These are phyloP conservation scores for Nemophila menziesii DNA, from an alignment of 257 asterid genomes.

Conservation along the genomic window DNA sequence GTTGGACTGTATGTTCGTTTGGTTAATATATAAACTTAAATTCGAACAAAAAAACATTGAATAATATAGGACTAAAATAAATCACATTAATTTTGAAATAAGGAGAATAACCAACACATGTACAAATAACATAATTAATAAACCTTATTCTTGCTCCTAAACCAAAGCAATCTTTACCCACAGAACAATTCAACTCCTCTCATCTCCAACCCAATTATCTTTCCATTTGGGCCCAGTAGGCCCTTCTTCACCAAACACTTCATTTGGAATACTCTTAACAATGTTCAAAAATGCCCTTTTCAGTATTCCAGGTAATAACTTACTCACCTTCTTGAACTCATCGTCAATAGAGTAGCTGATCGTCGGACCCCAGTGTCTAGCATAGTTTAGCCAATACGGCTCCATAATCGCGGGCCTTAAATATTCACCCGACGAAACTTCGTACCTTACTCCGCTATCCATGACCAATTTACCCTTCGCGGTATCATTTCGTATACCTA, in stretches of 20 bases:
- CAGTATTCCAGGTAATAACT: constrained; percentile 42
- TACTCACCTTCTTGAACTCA: constrained; percentile 40
- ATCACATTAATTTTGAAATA: too few species aligned
- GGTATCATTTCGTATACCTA: constrained; percentile 59
- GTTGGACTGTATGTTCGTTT: too few species aligned
- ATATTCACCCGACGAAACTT: constrained; percentile 34
- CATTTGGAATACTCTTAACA: constrained; percentile 42
- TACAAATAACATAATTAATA: too few species aligned
- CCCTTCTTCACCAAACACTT: constrained; percentile 74
- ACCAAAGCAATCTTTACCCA: too few species aligned
- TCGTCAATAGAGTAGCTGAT: constrained; percentile 36
- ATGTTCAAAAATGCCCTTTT: constrained; percentile 31
- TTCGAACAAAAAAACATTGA: too few species aligned
- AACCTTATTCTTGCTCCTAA: too few species aligned
- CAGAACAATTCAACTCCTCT: constrained; percentile 32
- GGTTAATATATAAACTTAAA: too few species aligned
- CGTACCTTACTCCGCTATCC: constrained; percentile 32
- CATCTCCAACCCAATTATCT: constrained; percentile 76
- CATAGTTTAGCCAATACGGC: constrained; percentile 62
- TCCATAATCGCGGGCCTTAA: constrained; percentile 23
- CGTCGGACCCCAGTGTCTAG: constrained; percentile 77
- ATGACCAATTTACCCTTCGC: constrained; percentile 32
- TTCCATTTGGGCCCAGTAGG: constrained; percentile 80
- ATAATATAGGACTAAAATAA: too few species aligned
- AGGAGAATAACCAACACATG: too few species aligned